Base-by-base conservation (phyloP, 257 asterid genomes). In the Penstemon eatonii region DNA sequence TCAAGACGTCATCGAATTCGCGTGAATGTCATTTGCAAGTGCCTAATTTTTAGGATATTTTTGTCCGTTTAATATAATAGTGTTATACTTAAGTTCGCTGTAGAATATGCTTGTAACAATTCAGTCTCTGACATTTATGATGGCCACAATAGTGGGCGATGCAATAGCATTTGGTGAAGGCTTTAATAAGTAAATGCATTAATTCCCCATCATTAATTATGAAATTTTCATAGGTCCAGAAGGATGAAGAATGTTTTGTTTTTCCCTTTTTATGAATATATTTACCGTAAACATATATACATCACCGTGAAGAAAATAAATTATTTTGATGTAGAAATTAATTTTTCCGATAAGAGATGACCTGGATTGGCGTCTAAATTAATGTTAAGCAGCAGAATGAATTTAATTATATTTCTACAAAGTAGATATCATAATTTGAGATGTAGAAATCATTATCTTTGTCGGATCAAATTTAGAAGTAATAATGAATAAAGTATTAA, bases 101-200 rank as follows among this genome's bases (percentile, higher is more conserved):
- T 25, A 25, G 2, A 25, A 25, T 2, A 1, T 25, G 2, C 2
- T 25, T 25, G 33, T 25, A 25, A 25, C 33, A 25, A 25, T 25
- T 25, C 33, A 1, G 33, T 25, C 33, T 25, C 2, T 25, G 33
- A 25, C 33, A 1, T 25, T 25, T 25, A 1, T 25, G 51, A 18
- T 59, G 50, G 52, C 41, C 62, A 64, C 13, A 53, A 72, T 52
- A 56, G 71, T 56, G 49, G 49, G 52, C 59, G 39, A 53, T 36
- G n/a, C 55, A 68, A 62, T 62, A 38, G 61, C 67, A 55, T 62
- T 56, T 56, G 50, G 10, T 68, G 66, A 68, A 47, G 63, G 71
- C 59, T 51, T 62, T 69, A 45, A 45, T 18, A 44, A 10, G 70
- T 58, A 61, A 74, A 38, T 49, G 7, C 44, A 40, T 42, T 42